Conservation (phyloP, 768 basidiomycete genomes). For the Macrocybe gigantea region DNA sequence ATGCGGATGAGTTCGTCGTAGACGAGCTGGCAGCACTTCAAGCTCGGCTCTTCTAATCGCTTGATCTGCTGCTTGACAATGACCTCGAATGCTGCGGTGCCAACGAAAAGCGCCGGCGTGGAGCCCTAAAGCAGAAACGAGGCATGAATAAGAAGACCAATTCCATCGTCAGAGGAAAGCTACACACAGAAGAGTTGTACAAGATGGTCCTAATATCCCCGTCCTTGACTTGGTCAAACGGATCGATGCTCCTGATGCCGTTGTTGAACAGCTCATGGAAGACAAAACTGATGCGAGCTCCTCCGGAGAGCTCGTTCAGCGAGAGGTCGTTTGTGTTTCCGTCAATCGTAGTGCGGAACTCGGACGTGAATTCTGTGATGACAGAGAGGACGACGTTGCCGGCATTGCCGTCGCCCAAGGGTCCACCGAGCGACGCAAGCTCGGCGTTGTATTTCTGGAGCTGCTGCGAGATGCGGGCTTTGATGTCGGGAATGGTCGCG, state of each 20-base stretch:
- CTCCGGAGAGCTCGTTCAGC: slow-evolving; percentile 95
- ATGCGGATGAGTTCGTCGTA: slow-evolving; percentile 98
- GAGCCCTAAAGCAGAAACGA: slow-evolving; percentile 59
- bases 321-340: slow-evolving; percentile 96
- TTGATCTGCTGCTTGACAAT: slow-evolving; percentile 99
- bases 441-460: slow-evolving; percentile 86
- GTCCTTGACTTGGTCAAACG: slow-evolving; percentile 98
- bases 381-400: slow-evolving; percentile 93
- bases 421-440: slow-evolving; percentile 78
- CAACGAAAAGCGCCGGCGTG: slow-evolving; percentile 93
- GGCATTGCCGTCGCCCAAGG: slow-evolving; percentile 78
- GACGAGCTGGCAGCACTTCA: slow-evolving; percentile 93
- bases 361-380: slow-evolving; percentile 96
- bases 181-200: slow-evolving; percentile 92
- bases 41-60: slow-evolving; percentile 86
- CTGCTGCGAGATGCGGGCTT: slow-evolving; percentile 88
- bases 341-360: slow-evolving; percentile 95
- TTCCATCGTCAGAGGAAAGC: not conserved
- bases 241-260: slow-evolving; percentile 93
- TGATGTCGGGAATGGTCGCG: slow-evolving; percentile 97
- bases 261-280: slow-evolving; percentile 99
- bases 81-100: slow-evolving; percentile 95
- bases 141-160: not conserved
- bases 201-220: slow-evolving; percentile 93
- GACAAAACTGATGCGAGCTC: slow-evolving; percentile 97